phyloP scores from a whole-genome alignment of 2,329 filamentous ascomycete species.

The Alternaria angustiovoidea region DNA sequence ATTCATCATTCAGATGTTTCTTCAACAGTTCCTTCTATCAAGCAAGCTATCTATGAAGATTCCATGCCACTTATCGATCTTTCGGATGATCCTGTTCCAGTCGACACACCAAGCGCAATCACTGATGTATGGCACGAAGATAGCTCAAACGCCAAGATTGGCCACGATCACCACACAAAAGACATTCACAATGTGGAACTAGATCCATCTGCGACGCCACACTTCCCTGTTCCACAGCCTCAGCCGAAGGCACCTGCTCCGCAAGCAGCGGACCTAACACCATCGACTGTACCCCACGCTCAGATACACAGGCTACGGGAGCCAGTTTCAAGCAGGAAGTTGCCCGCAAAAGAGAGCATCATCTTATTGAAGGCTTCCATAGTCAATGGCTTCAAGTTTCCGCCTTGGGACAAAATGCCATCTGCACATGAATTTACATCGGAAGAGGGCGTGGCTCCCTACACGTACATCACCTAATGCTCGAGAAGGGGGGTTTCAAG shows the following conservation, averaged over 20 bases:
- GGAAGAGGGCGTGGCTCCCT: conserved; percentile 61
- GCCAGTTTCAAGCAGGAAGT: conserved; percentile 64
- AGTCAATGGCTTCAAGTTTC: conserved; percentile 83
- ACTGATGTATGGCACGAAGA: conserved; percentile 26
- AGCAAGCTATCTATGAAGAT: background rate
- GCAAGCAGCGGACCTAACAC: conserved; percentile 2
- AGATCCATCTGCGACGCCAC: background rate
- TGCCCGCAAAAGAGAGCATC: conserved; percentile 76
- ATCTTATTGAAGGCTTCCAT: conserved; percentile 79
- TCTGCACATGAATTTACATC: conserved; percentile 71
- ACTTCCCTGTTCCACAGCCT: background rate
- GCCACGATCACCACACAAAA: background rate
- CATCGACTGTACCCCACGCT: conserved; percentile 23
- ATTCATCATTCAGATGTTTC: background rate
- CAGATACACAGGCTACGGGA: conserved; percentile 52
- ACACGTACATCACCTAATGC: conserved; percentile 60
- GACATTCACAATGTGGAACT: background rate
- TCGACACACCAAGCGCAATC: conserved; percentile 6
- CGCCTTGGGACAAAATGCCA: conserved; percentile 75
- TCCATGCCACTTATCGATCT: conserved; percentile 17
- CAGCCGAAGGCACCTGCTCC: background rate
- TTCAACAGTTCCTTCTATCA: background rate
- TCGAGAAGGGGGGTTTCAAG: background rate
- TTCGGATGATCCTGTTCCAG: conserved; percentile 4
- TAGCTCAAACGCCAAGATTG: background rate